Conservation (phyloP, 768 basidiomycete species). For the Serendipita sp. region DNA sequence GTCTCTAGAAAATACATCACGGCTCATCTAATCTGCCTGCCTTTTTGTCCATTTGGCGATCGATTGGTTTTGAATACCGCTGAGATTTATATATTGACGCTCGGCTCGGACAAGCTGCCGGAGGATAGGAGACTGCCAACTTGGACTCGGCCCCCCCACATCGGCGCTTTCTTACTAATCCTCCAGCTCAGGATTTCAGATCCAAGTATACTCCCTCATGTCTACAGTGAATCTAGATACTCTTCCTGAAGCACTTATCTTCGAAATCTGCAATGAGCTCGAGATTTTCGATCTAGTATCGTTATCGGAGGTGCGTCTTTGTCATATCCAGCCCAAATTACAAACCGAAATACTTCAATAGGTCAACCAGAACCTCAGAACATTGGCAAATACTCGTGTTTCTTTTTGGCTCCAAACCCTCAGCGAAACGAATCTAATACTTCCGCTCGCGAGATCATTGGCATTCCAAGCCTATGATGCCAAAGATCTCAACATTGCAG, state of each 20-base stretch:
- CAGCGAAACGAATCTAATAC: neutral
- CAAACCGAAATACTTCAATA: neutral
- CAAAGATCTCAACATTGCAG: neutral
- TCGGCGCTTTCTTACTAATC: no score
- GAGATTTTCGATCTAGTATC: neutral
- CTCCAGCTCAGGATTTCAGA: no score
- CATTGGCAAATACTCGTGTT: neutral
- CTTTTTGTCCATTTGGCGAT: neutral
- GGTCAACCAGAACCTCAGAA: neutral
- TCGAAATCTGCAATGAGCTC: slow-evolving; percentile 1
- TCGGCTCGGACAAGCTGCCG: neutral
- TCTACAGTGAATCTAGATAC: neutral
- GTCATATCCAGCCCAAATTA: neutral
- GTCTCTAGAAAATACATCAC: no score
- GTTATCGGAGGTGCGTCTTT: neutral
- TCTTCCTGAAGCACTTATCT: slow-evolving; percentile 1
- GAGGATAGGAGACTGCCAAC: neutral
- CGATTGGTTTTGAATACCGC: neutral
- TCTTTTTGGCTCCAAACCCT: neutral
- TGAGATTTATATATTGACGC: neutral
- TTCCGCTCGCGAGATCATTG: neutral
- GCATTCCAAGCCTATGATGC: neutral
- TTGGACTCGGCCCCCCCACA: no score
- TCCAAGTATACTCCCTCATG: no score
- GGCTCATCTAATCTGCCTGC: no score